Evolutionary conservation across 805 yeast genomes (phyloP).

Genomic region (Kregervanrija delftensis): DNA sequence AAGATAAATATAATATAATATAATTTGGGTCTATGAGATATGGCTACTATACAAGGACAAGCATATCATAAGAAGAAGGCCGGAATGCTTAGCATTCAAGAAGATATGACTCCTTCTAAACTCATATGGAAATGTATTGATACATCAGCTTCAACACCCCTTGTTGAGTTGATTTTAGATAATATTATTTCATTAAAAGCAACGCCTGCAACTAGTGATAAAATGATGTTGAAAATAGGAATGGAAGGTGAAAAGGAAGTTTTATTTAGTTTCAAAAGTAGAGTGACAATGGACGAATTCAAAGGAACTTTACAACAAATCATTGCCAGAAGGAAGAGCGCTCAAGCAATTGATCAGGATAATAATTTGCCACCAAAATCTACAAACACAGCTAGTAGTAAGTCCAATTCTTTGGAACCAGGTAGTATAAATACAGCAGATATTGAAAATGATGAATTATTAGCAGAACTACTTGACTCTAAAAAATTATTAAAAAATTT

Average conservation of each 20-base stretch:
- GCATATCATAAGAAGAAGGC: slow-evolving; percentile 48
- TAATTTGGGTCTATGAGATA: neutral
- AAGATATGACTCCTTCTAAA: slow-evolving; percentile 49
- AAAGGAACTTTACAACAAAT: slow-evolving; percentile 62
- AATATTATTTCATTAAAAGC: slow-evolving; percentile 53
- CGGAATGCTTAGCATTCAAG: slow-evolving; percentile 50
- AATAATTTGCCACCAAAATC: neutral
- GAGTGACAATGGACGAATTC: slow-evolving; percentile 70
- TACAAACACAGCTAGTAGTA: neutral
- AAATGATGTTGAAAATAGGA: slow-evolving; percentile 57
- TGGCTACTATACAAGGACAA: slow-evolving; percentile 24
- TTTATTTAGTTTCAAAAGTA: slow-evolving; percentile 58
- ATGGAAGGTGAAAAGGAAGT: slow-evolving; percentile 21
- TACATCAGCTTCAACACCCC: slow-evolving; percentile 30
- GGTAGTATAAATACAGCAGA: slow-evolving; percentile 5
- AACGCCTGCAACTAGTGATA: slow-evolving; percentile 58
- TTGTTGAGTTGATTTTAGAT: slow-evolving; percentile 35
- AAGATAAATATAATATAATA: too few relatives aligned
- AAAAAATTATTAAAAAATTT: slow-evolving; percentile 59
- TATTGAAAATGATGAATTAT: slow-evolving; percentile 22
- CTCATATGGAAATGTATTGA: slow-evolving; percentile 56
- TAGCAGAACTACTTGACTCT: slow-evolving; percentile 40
- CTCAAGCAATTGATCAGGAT: slow-evolving; percentile 1
- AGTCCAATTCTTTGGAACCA: neutral
- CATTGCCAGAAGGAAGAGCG: slow-evolving; percentile 50